A percentile compares a stretch with the other conserved stretches of the same genome.
These are phyloP conservation scores for Beauveria brongniartii DNA, from an alignment of 2,329 filamentous ascomycete genomes.

Conservation along the genomic window DNA sequence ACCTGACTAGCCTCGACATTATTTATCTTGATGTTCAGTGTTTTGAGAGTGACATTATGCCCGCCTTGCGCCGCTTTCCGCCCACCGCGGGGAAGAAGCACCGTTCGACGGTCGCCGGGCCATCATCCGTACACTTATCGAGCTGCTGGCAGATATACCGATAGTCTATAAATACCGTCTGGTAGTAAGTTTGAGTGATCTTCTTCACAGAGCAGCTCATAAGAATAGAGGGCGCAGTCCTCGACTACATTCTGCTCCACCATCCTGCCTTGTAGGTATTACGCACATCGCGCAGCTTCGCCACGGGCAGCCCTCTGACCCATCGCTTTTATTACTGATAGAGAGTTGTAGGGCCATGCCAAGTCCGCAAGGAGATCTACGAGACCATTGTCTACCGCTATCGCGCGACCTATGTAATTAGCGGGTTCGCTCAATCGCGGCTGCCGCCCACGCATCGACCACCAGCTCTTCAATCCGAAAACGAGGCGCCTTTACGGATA, in stretches of 20 bases:
- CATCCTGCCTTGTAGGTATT: too few species aligned
- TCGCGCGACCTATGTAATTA: too few species aligned
- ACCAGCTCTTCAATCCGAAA: conserved; percentile 2
- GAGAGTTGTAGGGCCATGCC: background rate
- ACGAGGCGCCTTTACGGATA: background rate
- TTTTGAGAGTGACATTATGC: background rate
- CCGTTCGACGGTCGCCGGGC: background rate
- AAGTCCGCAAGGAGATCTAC: background rate
- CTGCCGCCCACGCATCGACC: background rate
- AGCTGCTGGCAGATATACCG: background rate
- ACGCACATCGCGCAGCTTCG: background rate
- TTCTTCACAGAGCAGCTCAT: too few species aligned
- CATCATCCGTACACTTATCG: background rate
- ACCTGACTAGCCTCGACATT: background rate
- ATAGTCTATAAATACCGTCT: background rate
- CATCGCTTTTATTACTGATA: background rate
- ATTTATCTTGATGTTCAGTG: background rate
- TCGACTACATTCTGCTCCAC: too few species aligned
- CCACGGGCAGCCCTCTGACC: background rate
- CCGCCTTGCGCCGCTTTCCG: background rate
- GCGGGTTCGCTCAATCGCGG: background rate
- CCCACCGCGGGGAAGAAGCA: background rate
- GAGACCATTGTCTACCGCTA: background rate
- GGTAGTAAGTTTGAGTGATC: too few species aligned
- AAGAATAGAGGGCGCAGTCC: background rate